Evolutionary conservation across 805 yeast species (phyloP), one percentile per base, ranked within the genome.

Genomic region (Wickerhamiella kurtzmanii): DNA sequence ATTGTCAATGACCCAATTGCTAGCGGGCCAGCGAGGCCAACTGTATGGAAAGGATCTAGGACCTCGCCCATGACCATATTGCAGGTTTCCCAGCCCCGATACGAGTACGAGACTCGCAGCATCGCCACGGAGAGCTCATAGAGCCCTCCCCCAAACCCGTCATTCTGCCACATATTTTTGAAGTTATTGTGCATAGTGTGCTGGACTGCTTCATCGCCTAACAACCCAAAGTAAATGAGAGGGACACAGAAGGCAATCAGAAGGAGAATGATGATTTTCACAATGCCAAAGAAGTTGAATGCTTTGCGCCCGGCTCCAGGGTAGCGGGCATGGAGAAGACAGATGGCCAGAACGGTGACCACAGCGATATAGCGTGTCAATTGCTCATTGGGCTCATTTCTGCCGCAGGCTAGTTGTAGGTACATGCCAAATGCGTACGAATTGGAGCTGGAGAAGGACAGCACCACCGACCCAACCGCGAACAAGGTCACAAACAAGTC

Each of bases 51-150:
- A 0, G 84, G 84, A 52, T 77, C 68, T 16, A 67, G 66, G 39
- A 78, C 70, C 53, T 78, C 83, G 49, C 72, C 71, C 44, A 78
- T 61, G 0, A 78, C 84, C 52, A 76, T 73, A 56, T 79, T 79
- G 39, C 79, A 79, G 53, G 78, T 78, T 52, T 79, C 83, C 82
- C 83, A 78, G 3, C 84, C 84, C 49, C 77, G 73, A 60, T 76
- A 78, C 0, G 82, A 76, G 56, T 77, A 78, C 13, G 79, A 74
- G 20, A 79, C 72, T 44, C 79, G 74, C 35, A 78, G 58, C 32
- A 78, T 56, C 0, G 79, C 82, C 35, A 77, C 77, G 1, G 82
- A 69, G 4, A 72, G 57, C 36, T 74, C 71, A 54, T 76, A 79
- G 9, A 65, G 61, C 2, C 75, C 70, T 2, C 70, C 65, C 40